phyloP scores from a whole-genome alignment of 2,329 filamentous ascomycete species.

The Paracoccidioides brasiliensis region DNA sequence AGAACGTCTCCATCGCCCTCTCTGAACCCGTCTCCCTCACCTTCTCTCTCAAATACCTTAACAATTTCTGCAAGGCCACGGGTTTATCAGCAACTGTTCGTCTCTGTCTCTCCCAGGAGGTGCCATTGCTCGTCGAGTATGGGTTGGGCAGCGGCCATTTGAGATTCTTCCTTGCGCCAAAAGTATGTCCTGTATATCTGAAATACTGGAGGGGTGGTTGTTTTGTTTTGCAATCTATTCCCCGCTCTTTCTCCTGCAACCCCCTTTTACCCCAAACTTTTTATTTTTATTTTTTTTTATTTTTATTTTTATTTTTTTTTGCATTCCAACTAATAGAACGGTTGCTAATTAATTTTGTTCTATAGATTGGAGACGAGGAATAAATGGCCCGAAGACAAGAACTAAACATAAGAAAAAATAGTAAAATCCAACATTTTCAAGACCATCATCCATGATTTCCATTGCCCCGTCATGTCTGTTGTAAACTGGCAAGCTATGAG shows the following conservation, averaged over 20 bases:
- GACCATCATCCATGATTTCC: neutral
- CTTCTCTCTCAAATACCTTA: constrained; percentile 97
- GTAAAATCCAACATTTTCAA: neutral
- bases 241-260: no score
- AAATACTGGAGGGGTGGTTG: neutral
- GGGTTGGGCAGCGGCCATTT: constrained; percentile 73
- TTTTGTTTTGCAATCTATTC: no score
- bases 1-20: constrained; percentile 79
- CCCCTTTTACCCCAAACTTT: no score
- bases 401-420: neutral
- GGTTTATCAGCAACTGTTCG: constrained; percentile 70
- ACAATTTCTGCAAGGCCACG: constrained; percentile 99
- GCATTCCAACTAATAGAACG: neutral
- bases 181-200: constrained; percentile 47
- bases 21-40: constrained; percentile 86
- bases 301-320: neutral
- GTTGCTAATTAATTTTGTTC: constrained; percentile 22
- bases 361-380: constrained; percentile 50
- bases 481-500: neutral
- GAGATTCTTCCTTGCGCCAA: constrained; percentile 94
- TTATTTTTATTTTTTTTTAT: neutral
- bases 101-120: constrained; percentile 89
- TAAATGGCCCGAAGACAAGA: constrained; percentile 19
- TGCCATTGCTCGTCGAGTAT: constrained; percentile 93
- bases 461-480: neutral